A percentile compares a stretch with the other conserved stretches of the same genome.
Conservation (phyloP, 495 filamentous ascomycete species). For the Penicillium turbatum region DNA sequence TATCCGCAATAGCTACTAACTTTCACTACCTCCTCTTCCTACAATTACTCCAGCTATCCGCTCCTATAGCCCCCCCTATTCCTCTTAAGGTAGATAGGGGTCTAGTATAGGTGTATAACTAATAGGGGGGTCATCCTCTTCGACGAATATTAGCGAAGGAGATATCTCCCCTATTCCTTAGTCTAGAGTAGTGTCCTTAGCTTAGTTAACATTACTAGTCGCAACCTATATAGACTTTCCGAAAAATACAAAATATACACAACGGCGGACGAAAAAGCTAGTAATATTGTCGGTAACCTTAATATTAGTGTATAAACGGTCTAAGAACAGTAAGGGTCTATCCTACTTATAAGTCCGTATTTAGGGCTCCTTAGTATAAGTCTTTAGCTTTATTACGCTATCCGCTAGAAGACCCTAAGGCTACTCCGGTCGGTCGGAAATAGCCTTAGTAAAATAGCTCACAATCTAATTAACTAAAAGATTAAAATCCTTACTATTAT, state of each 20-base stretch:
- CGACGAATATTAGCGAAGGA: not conserved
- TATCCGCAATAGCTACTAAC: not conserved
- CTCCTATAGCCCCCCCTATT: not conserved
- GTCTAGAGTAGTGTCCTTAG: not conserved
- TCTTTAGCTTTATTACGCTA: slow-evolving; percentile 10
- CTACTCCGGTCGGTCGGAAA: slow-evolving; percentile 9
- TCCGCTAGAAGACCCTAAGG: slow-evolving; percentile 6
- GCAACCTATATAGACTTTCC: slow-evolving; percentile 14
- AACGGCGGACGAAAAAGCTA: slow-evolving; percentile 29
- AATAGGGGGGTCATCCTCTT: not conserved
- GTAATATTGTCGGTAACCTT: slow-evolving; percentile 18
- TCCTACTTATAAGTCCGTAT: slow-evolving; percentile 19
- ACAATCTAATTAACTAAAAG: slow-evolving; percentile 19
- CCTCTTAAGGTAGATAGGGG: not conserved
- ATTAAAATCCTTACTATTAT: slow-evolving; percentile 19
- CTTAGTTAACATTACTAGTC: not conserved
- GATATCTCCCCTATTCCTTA: not conserved
- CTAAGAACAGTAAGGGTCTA: slow-evolving; percentile 24
- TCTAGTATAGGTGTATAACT: not conserved
- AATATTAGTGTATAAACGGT: slow-evolving; percentile 22
- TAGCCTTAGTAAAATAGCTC: slow-evolving; percentile 15
- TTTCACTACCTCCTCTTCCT: not conserved
- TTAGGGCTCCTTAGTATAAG: slow-evolving; percentile 18
- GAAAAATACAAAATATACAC: slow-evolving; percentile 36
- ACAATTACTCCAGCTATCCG: not conserved